Evolutionary conservation across 129 eudicot species (phyloP).

Genomic region (Glebionis coronaria): DNA sequence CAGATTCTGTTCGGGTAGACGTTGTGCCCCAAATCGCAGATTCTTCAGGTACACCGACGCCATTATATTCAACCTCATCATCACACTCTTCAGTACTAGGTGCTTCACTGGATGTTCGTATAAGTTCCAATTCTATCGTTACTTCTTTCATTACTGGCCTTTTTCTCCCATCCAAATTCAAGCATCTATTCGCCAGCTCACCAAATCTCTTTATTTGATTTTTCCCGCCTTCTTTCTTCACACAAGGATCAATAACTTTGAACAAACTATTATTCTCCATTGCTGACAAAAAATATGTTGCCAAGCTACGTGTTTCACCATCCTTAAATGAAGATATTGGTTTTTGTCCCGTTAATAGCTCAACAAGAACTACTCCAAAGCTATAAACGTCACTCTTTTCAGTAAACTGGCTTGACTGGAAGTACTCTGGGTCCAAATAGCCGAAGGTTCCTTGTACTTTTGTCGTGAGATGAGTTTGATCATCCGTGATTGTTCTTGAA

Average conservation of each 20-base stretch:
- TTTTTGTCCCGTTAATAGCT: conserved; percentile 30
- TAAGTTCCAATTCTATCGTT: conserved; percentile 26
- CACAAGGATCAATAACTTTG: conserved; percentile 20
- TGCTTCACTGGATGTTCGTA: conserved; percentile 10
- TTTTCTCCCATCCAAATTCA: conserved; percentile 29
- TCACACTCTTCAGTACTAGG: not conserved
- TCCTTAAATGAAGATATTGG: conserved; percentile 5
- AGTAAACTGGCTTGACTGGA: too few species aligned
- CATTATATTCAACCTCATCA: too few species aligned
- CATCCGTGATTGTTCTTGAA: conserved; percentile 24
- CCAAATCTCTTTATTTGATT: conserved; percentile 24
- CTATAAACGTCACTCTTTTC: conserved; percentile 18
- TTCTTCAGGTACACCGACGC: too few species aligned
- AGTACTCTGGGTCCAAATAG: conserved; percentile 26
- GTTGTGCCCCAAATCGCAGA: too few species aligned
- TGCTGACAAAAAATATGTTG: conserved; percentile 14
- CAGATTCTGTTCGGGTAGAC: too few species aligned
- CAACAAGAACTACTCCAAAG: conserved; percentile 34
- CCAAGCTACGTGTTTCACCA: conserved; percentile 23
- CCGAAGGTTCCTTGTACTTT: conserved; percentile 30
- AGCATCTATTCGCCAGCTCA: conserved; percentile 24
- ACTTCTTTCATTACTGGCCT: conserved; percentile 34
- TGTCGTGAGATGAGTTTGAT: conserved; percentile 32
- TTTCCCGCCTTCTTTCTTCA: conserved; percentile 9
- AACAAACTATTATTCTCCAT: conserved; percentile 23